Conservation (phyloP, 2,329 filamentous ascomycete genomes). For the Diaporthe sp. region DNA sequence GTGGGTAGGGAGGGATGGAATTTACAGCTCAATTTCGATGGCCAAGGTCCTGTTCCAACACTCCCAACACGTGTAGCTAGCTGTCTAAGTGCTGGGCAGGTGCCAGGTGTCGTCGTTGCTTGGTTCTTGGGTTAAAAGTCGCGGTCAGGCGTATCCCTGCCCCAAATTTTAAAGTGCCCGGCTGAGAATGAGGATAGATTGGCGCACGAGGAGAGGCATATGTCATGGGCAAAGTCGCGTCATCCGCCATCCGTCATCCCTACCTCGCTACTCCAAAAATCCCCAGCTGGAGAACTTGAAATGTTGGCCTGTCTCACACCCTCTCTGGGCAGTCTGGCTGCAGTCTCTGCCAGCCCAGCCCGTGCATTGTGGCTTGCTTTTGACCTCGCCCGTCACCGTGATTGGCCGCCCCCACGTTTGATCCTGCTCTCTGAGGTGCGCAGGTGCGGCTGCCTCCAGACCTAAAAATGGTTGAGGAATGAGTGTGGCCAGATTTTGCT, state of each 20-base stretch:
- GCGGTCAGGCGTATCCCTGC: constrained; percentile 38
- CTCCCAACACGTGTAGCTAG: constrained; percentile 5
- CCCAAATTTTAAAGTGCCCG: constrained; percentile 26
- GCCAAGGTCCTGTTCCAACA: not conserved
- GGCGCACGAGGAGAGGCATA: not conserved
- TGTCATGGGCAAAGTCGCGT: constrained; percentile 26
- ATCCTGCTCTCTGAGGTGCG: not conserved
- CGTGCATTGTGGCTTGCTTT: constrained; percentile 27
- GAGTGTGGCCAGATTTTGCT: not conserved
- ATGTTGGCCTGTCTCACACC: constrained; percentile 13
- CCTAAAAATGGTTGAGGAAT: constrained; percentile 18
- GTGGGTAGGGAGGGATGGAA: constrained; percentile 26
- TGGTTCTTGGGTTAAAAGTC: not conserved
- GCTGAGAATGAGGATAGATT: not conserved
- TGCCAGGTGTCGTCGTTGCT: not conserved
- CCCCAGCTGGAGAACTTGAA: constrained; percentile 13
- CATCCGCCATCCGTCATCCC: constrained; percentile 21
- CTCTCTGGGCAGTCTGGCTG: not conserved
- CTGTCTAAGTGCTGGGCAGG: constrained; percentile 4
- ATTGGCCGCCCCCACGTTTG: constrained; percentile 35
- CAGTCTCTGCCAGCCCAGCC: not conserved
- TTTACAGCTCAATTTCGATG: constrained; percentile 16
- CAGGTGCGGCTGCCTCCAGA: constrained; percentile 33
- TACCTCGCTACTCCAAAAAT: constrained; percentile 4
- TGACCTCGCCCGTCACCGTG: not conserved